A percentile compares a stretch with the other conserved stretches of the same genome.
phyloP scores from a whole-genome alignment of 495 filamentous ascomycete genomes.

The Penicillium ochrochloron region DNA sequence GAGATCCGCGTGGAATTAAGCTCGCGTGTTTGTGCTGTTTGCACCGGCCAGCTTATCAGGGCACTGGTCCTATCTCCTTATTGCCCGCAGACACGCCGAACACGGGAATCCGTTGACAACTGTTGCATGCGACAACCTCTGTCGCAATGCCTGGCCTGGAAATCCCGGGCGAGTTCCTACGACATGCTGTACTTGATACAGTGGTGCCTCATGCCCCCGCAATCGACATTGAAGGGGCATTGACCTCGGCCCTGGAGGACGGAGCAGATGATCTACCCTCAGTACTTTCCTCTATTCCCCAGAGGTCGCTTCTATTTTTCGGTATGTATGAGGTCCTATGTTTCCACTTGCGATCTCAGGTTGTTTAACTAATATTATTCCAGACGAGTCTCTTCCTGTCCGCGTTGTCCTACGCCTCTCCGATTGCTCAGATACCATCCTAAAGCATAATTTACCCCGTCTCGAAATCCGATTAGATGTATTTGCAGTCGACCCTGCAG shows the following conservation, averaged over 20 bases:
- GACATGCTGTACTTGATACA: constrained; percentile 75
- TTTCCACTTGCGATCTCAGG: constrained; percentile 27
- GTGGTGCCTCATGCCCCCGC: constrained; percentile 74
- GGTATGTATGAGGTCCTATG: constrained; percentile 55
- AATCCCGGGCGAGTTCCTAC: constrained; percentile 62
- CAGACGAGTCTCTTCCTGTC: constrained; percentile 79
- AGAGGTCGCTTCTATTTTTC: constrained; percentile 65
- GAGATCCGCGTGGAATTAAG: constrained; percentile 26
- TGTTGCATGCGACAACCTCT: constrained; percentile 32
- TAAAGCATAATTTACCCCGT: constrained; percentile 65
- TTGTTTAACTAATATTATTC: constrained; percentile 66
- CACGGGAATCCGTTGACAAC: constrained; percentile 12
- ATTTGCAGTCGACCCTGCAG: constrained; percentile 66
- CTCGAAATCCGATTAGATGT: constrained; percentile 72
- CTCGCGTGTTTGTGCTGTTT: constrained; percentile 43
- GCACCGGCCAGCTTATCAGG: constrained; percentile 30
- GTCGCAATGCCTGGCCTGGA: constrained; percentile 49
- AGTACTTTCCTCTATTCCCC: constrained; percentile 54
- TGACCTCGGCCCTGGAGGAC: constrained; percentile 53
- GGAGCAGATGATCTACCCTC: constrained; percentile 51
- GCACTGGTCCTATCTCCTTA: constrained; percentile 22
- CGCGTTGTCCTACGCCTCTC: constrained; percentile 74
- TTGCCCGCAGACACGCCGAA: constrained; percentile 14
- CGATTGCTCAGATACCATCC: constrained; percentile 58
- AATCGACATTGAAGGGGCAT: constrained; percentile 64